Evolutionary conservation across 2,329 filamentous ascomycete genomes (phyloP).

Genomic region (Alternaria sp.): DNA sequence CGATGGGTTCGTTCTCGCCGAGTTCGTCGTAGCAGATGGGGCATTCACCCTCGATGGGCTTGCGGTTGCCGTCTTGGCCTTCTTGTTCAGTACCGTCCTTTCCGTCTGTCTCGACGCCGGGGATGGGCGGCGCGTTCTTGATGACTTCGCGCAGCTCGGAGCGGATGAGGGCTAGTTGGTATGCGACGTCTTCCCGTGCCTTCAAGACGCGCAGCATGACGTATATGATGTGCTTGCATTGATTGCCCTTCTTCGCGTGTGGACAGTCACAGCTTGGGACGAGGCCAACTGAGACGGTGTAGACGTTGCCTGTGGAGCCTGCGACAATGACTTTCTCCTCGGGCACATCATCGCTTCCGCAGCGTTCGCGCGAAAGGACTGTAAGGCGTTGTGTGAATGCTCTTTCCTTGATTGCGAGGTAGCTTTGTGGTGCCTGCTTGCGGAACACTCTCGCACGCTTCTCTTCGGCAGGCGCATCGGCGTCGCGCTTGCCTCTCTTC

Average conservation of each 20-base stretch:
- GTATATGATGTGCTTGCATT: slow-evolving; percentile 71
- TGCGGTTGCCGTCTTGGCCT: slow-evolving; percentile 56
- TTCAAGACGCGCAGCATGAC: slow-evolving; percentile 65
- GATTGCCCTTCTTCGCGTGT: slow-evolving; percentile 60
- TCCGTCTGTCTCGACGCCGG: slow-evolving; percentile 45
- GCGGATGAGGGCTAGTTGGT: slow-evolving; percentile 66
- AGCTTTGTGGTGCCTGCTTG: slow-evolving; percentile 53
- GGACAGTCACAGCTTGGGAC: slow-evolving; percentile 63
- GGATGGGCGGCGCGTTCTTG: slow-evolving; percentile 58
- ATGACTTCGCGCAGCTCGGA: slow-evolving; percentile 65
- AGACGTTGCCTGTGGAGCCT: slow-evolving; percentile 68
- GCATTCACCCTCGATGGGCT: slow-evolving; percentile 66
- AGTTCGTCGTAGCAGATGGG: slow-evolving; percentile 60
- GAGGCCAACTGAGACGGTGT: slow-evolving; percentile 61
- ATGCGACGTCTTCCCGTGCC: slow-evolving; percentile 61
- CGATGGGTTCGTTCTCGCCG: slow-evolving; percentile 41
- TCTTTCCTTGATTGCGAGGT: slow-evolving; percentile 55
- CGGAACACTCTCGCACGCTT: slow-evolving; percentile 43
- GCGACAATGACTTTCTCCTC: slow-evolving; percentile 64
- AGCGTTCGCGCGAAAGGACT: slow-evolving; percentile 59
- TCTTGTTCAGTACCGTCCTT: slow-evolving; percentile 32
- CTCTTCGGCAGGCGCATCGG: slow-evolving; percentile 28
- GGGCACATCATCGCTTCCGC: slow-evolving; percentile 52
- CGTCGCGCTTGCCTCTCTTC: slow-evolving; percentile 24
- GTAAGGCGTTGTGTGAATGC: slow-evolving; percentile 63